Base-by-base conservation (phyloP, 2,329 filamentous ascomycete genomes). In the Sporothrix dimorphospora region DNA sequence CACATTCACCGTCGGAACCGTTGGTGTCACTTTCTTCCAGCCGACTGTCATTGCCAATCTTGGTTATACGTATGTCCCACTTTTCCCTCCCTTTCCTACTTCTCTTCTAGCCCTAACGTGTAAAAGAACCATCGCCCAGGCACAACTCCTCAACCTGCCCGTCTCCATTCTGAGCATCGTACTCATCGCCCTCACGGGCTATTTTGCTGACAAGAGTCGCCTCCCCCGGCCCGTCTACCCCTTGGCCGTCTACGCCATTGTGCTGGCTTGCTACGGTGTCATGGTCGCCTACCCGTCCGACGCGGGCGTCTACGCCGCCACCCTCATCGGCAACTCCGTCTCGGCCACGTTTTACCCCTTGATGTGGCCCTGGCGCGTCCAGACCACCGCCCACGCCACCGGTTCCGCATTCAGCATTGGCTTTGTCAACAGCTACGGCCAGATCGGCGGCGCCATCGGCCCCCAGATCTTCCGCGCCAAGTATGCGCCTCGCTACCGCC, bases 241-340 rank as follows among this genome's bases (percentile, higher is more conserved):
- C 1, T 51, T 74, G 21, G 8, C 42, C 11, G 63, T 74, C 12
- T 66, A 71, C 19, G 16, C 68, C 45, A 30, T 74, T 19, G 53
- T 73, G 8, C 72, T 73, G 38, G 67, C 55, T 16, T 73, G 72
- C 72, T 74, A 74, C 55, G 72, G 69, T 34, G 72, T 75, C 59
- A 30, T 73, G 34, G 49, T 72, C 6, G 69, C 72, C n/a, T 73
- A 72, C 14, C 74, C 72, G 19, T 72, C 59, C 40, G 61, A 72
- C 21, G 79, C 78, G 27, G 72, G 80, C 16, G 73, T 79, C 21
- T 78, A 83, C 66, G 80, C 78, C 30, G 82, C 83, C 42, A 83
- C 85, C 40, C 77, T 85, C 72, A 86, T 85, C 0, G 85, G 82
- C 72, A 80, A 81, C 65, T 80, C 83, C 73, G 84, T 80, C 76